Base-by-base conservation (phyloP, 345 rosid genomes). In the Erodium maritimum region DNA sequence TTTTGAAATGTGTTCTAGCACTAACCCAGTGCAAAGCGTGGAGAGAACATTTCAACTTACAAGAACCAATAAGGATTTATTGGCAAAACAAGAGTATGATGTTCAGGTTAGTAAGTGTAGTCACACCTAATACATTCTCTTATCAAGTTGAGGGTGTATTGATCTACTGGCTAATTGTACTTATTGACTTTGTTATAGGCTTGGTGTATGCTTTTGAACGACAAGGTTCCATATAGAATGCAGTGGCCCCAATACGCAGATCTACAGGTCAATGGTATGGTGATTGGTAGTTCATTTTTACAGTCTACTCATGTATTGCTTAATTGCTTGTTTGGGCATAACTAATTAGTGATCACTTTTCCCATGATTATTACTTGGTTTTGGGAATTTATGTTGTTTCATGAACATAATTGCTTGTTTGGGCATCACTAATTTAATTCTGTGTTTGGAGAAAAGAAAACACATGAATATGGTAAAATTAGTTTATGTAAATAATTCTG, bases 141-240 rank as follows among this genome's bases (percentile, higher is more conserved):
- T 55, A 19, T 62, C 50, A 1, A 48, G 16, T 62, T 54, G 51
- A 0, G 13, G 10, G 51, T 53, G 52, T 58, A 7, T 57, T 73
- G 50, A 75, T 53, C 37, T 61, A 7, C 58, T 73, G 46, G 73
- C 62, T 14, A 60, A 54, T 52, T 37, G 54, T 48, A 19, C 50
- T 17, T 25, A 20, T 17, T 23, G 25, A 16, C 16, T 22, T 70
- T 23, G 9, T 55, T 61, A 22, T 50, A 91, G 97, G 95, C 89
- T 18, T 94, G 99, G 99, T 94, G 99, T 71, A 87, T 94, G 96
- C 99, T 94, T 73, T 72, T 94, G 71, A 94, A 90, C 71, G 97
- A 94, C 75, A 90, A 87, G 76, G 99, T 94, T 63, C 68, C 84
- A 42, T 94, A 74, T 65, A 81, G 99, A 85, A 86, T 94, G 93